Evolutionary conservation across 176 grass and related monocot species (phyloP).

Genomic region (Melocanna baccifera): DNA sequence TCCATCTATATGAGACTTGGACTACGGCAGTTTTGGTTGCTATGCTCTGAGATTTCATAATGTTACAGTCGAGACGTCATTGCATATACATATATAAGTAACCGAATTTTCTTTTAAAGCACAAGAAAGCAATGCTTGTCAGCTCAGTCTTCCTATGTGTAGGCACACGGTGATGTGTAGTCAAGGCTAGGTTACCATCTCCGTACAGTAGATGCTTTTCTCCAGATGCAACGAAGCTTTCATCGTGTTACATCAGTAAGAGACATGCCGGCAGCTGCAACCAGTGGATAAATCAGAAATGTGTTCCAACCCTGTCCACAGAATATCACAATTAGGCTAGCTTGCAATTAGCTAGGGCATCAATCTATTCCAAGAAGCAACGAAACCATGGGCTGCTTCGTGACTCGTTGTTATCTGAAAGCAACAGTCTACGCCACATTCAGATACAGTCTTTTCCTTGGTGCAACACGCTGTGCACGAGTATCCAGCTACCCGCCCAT

Average conservation of each 20-base stretch:
- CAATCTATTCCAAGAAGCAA: neutral
- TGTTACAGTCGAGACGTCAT: neutral
- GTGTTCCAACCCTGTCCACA: neutral
- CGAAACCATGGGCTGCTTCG: neutral
- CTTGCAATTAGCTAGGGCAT: neutral
- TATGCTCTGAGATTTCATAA: neutral
- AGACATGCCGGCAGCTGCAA: neutral
- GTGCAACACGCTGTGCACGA: neutral
- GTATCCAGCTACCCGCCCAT: neutral
- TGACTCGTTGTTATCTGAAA: neutral
- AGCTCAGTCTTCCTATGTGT: neutral
- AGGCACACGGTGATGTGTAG: neutral
- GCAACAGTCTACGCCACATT: neutral
- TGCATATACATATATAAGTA: neutral
- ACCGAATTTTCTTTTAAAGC: neutral
- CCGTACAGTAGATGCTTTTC: neutral
- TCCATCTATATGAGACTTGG: neutral
- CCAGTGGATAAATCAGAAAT: neutral
- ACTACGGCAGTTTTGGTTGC: neutral
- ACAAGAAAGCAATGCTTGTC: neutral
- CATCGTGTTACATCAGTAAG: neutral
- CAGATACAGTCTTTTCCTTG: neutral
- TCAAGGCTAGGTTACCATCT: neutral
- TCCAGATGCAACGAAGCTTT: neutral
- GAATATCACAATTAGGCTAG: neutral